Base-by-base conservation (phyloP, 2,329 filamentous ascomycete genomes). In the Cryoendolithus antarcticus region DNA sequence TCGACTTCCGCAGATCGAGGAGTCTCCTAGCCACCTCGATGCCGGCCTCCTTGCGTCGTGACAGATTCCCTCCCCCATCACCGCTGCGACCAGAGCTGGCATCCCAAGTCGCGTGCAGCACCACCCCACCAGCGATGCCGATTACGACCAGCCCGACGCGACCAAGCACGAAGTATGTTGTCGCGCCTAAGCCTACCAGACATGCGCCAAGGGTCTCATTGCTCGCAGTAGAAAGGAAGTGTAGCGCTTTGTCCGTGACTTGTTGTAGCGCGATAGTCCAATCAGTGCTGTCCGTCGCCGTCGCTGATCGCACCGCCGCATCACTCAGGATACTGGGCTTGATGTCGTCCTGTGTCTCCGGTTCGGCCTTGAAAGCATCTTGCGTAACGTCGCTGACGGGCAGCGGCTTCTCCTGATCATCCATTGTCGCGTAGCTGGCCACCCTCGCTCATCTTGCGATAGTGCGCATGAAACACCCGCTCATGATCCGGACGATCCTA, bases 101-200 rank as follows among this genome's bases (percentile, higher is more conserved):
- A 19, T 57, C 55, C 80, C 86, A 93, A 15, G 82, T 80, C 32
- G 85, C 78, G 62, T 93, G 91, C 4, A 86, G 62, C 6, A 82
- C 72, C 5, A 93, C 72, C 24, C 91, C 91, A 10, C 75, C 78
- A 32, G 88, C 75, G 12, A 84, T 75, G 33, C 91, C 91, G 44
- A 96, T 93, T 32, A 96, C 62, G 5, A 96, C 63, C 38, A 96
- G 68, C 1, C 86, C 88, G 6, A 95, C 57, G 55, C 80, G 77
- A 43, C 91, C 91, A 2, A 96, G 71, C 3, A 94, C 62, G 15
- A 93, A 64, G 62, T 95, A 95, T 44, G 82, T 88, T 31, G 77
- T 71, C 36, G 78, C 77, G 44, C 79, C 75, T 12, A 93, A 68
- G 11, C 77, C 82, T 12, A 80, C 72, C n/a, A 81, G 74, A 51